Conservation (phyloP, 176 grass and related monocot genomes). For the Eleusine coracana region DNA sequence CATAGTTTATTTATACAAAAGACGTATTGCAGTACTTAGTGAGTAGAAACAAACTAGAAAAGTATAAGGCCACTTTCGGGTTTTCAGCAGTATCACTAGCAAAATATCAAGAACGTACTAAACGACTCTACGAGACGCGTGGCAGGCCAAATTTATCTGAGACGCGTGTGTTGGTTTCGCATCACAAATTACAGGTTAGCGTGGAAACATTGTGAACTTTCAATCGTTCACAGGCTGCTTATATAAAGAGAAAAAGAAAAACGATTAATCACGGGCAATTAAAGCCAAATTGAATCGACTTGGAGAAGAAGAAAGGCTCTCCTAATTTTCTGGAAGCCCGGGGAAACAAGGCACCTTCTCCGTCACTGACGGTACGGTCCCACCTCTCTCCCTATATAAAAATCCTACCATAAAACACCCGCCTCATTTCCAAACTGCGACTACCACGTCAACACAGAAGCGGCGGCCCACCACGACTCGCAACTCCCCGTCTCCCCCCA, state of each 20-base stretch:
- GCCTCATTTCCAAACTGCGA: constrained; percentile 35
- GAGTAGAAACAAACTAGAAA: no score
- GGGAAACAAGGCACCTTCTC: constrained; percentile 3
- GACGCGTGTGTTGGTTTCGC: constrained; percentile 8
- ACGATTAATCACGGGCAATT: constrained; percentile 3
- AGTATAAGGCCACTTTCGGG: no score
- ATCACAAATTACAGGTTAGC: constrained; percentile 1
- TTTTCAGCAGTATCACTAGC: no score
- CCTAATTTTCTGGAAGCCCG: constrained; percentile 42
- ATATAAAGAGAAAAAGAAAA: background rate
- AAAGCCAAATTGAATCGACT: constrained; percentile 33
- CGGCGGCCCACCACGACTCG: constrained; percentile 9
- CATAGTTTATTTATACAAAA: no score
- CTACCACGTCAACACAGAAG: constrained; percentile 19
- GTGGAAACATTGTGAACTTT: constrained; percentile 23
- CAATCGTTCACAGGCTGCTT: constrained; percentile 26
- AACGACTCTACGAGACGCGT: background rate
- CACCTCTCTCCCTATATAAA: constrained; percentile 32
- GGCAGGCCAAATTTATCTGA: background rate
- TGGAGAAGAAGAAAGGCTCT: constrained; percentile 52
- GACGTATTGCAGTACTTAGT: no score
- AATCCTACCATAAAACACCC: background rate
- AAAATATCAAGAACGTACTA: no score
- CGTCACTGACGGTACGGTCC: constrained; percentile 38
- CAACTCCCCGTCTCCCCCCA: background rate